Conservation (phyloP, 257 asterid species). For the Capsicum rhomboideum region DNA sequence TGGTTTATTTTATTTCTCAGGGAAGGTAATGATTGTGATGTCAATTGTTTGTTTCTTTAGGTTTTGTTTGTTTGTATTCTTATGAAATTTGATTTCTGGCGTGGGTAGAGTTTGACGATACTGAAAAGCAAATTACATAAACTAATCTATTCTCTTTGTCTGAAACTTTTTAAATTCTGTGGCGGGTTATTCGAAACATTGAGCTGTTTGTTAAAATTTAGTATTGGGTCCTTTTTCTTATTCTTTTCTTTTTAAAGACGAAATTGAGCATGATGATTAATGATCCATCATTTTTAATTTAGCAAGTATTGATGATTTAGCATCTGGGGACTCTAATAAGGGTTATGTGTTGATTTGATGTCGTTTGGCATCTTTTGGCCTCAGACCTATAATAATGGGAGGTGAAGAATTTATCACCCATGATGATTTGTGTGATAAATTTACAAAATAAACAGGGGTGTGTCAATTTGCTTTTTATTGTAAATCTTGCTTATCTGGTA, state of each 20-base stretch:
- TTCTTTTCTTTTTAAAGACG: not conserved
- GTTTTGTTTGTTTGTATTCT: not conserved
- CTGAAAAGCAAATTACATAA: not conserved
- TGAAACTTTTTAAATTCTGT: not conserved
- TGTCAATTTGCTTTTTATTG: not conserved
- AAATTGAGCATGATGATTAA: not conserved
- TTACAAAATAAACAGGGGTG: not conserved
- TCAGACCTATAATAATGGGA: too few species aligned
- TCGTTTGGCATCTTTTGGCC: too few species aligned
- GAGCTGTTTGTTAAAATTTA: not conserved
- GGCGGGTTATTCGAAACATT: not conserved
- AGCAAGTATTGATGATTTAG: not conserved
- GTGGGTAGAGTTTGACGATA: not conserved
- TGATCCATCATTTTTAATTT: not conserved
- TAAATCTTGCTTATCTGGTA: not conserved
- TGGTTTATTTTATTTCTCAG: not conserved
- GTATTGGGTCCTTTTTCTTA: not conserved
- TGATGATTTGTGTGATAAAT: not conserved
- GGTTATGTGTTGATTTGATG: too few species aligned
- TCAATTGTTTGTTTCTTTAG: not conserved
- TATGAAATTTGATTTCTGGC: not conserved
- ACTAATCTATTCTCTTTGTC: not conserved
- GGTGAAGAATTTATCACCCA: not conserved
- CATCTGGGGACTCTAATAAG: too few species aligned
- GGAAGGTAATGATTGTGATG: not conserved